Evolutionary conservation across 805 yeast genomes (phyloP).

Genomic region (Ascoidea rubescens): DNA sequence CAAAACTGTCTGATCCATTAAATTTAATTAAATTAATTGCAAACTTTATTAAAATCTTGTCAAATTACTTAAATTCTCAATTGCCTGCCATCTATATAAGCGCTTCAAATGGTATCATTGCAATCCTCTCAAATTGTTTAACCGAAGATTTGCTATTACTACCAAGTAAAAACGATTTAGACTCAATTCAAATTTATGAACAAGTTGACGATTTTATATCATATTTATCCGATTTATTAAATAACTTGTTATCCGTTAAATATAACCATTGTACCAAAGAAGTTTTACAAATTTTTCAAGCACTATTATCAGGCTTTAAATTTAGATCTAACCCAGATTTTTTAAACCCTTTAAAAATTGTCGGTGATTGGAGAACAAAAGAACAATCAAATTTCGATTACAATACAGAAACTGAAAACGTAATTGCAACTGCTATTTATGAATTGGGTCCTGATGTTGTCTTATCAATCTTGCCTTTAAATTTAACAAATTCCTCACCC

Average conservation of each 20-base stretch:
- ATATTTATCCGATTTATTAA: slow-evolving; percentile 37
- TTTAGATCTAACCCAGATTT: slow-evolving; percentile 60
- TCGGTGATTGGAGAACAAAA: slow-evolving; percentile 79
- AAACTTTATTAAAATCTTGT: slow-evolving; percentile 37
- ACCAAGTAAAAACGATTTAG: slow-evolving; percentile 24
- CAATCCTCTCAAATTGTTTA: slow-evolving; percentile 55
- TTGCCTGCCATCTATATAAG: slow-evolving; percentile 49
- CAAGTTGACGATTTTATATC: slow-evolving; percentile 38
- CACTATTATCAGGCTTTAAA: slow-evolving; percentile 49
- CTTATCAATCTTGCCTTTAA: slow-evolving; percentile 61
- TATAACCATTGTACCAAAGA: slow-evolving; percentile 68
- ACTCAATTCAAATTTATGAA: slow-evolving; percentile 37
- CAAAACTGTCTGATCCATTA: slow-evolving; percentile 31
- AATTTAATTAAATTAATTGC: slow-evolving; percentile 45
- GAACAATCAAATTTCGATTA: slow-evolving; percentile 41
- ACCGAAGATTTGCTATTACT: slow-evolving; percentile 43
- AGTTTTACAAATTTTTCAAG: slow-evolving; percentile 52
- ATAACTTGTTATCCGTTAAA: slow-evolving; percentile 54
- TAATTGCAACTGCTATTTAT: slow-evolving; percentile 64
- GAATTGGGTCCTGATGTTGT: slow-evolving; percentile 83
- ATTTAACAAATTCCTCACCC: slow-evolving; percentile 41
- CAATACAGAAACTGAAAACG: slow-evolving; percentile 66
- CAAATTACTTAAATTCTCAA: slow-evolving; percentile 57
- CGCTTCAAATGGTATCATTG: slow-evolving; percentile 79
- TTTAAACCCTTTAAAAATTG: slow-evolving; percentile 46